Conservation (phyloP, 2,329 filamentous ascomycete species). For the Trichoderma arundinaceum region DNA sequence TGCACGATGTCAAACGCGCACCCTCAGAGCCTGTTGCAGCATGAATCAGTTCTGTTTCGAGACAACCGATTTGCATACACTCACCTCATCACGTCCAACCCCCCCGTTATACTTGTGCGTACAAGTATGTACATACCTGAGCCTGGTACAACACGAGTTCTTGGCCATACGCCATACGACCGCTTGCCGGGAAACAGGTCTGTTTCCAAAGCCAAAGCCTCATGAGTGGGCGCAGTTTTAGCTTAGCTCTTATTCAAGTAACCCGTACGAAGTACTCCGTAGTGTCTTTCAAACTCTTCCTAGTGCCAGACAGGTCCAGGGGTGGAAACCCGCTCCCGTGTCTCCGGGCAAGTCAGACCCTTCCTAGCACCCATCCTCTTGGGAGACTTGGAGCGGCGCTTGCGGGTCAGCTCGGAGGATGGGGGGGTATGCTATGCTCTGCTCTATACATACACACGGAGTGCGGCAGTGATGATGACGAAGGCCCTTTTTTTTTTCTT, state of each 20-base stretch:
- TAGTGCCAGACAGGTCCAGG: conserved; percentile 22
- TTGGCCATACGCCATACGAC: background rate
- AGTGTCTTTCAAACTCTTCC: background rate
- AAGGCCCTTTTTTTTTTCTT: background rate
- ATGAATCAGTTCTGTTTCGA: conserved; percentile 9
- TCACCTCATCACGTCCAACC: background rate
- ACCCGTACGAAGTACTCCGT: background rate
- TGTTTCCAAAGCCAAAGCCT: background rate
- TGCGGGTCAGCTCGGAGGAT: conserved; percentile 19
- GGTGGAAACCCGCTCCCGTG: conserved; percentile 28
- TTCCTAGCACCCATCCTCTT: conserved; percentile 4
- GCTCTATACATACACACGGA: conserved; percentile 4
- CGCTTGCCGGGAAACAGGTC: background rate
- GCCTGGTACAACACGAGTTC: background rate
- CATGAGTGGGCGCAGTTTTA: conserved; percentile 7
- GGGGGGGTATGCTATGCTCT: background rate
- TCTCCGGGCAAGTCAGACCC: conserved; percentile 28
- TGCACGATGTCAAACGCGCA: background rate
- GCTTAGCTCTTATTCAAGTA: conserved; percentile 16
- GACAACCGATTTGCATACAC: background rate
- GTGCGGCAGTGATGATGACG: conserved; percentile 17
- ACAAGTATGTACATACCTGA: background rate
- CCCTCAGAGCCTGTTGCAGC: conserved; percentile 1
- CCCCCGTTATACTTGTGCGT: background rate
- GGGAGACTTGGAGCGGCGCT: conserved; percentile 13